Percentiles rank a stretch among this genome's conserved stretches.
phyloP scores from a whole-genome alignment of 768 basidiomycete species.

The Tephrocybe sp. region DNA sequence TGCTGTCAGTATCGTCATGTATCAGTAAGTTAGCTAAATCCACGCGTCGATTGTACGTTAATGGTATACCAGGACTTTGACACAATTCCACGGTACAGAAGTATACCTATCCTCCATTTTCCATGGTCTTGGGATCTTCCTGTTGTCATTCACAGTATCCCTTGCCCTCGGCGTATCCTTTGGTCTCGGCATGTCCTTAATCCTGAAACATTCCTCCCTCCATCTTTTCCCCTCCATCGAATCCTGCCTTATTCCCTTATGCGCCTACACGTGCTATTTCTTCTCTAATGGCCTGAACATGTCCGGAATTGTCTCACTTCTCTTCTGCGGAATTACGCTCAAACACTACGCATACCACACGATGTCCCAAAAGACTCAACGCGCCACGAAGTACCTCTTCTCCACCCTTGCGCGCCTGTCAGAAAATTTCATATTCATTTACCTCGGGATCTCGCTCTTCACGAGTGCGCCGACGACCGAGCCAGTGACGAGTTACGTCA shows the following conservation, averaged over 20 bases:
- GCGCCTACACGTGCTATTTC: constrained; percentile 97
- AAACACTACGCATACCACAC: constrained; percentile 99
- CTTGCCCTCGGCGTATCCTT: constrained; percentile 93
- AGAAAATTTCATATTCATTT: constrained; percentile 99
- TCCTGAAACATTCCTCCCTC: constrained; percentile 93
- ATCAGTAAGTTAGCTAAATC: constrained; percentile 75
- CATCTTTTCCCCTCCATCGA: constrained; percentile 90
- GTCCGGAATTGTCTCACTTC: constrained; percentile 95
- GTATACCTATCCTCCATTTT: constrained; percentile 87
- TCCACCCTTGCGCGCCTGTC: constrained; percentile 90
- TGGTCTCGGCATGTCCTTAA: constrained; percentile 86
- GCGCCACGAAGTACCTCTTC: constrained; percentile 95
- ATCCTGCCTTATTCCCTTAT: constrained; percentile 92
- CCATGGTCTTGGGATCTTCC: constrained; percentile 96
- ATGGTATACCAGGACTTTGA: constrained; percentile 90
- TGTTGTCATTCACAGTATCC: constrained; percentile 92
- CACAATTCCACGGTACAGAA: constrained; percentile 88
- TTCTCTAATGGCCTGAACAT: constrained; percentile 95
- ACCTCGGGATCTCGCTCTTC: constrained; percentile 96
- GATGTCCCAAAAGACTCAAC: constrained; percentile 94
- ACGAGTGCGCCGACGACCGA: constrained; percentile 80
- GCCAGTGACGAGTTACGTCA: constrained; percentile 82
- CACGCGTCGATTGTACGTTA: too few relatives aligned
- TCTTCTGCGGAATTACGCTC: constrained; percentile 98
- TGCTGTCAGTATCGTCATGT: constrained; percentile 99